A percentile compares a stretch with the other conserved stretches of the same genome.
phyloP scores from a whole-genome alignment of 768 basidiomycete species.

The Panellus pusillus region DNA sequence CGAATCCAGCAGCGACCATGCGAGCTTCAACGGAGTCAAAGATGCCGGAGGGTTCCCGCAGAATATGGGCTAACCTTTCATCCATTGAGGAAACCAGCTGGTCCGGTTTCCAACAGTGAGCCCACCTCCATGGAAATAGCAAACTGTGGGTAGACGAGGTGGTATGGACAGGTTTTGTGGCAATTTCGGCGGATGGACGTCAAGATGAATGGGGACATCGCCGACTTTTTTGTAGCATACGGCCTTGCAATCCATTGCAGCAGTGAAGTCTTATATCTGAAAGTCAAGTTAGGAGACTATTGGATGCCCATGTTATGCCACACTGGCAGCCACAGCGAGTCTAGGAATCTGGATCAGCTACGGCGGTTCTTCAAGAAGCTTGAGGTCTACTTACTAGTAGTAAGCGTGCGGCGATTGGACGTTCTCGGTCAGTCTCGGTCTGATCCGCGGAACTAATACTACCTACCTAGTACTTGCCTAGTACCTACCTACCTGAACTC shows the following conservation, averaged over 20 bases:
- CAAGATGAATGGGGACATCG: conserved; percentile 27
- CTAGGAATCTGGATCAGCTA: too few relatives aligned
- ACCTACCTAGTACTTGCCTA: too few relatives aligned
- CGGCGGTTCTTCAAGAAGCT: too few relatives aligned
- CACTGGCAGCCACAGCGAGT: too few relatives aligned
- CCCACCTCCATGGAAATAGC: conserved; percentile 59
- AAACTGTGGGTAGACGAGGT: conserved; percentile 31
- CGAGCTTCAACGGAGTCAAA: conserved; percentile 39
- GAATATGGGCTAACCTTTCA: conserved; percentile 42
- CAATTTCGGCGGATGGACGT: conserved; percentile 32
- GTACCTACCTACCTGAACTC: too few relatives aligned
- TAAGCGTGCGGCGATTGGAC: too few relatives aligned
- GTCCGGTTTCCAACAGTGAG: conserved; percentile 57
- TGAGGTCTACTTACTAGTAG: too few relatives aligned
- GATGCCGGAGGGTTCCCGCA: not conserved
- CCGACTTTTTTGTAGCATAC: conserved; percentile 37
- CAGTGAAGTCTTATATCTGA: too few relatives aligned
- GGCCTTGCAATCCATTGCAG: conserved; percentile 23
- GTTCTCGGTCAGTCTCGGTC: too few relatives aligned
- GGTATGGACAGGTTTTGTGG: not conserved
- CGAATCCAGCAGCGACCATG: conserved; percentile 45
- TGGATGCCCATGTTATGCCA: too few relatives aligned
- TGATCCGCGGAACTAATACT: too few relatives aligned
- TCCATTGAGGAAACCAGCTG: conserved; percentile 68
- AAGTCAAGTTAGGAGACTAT: too few relatives aligned